Percentiles rank a stretch among this genome's conserved stretches.
These are phyloP conservation scores for Irineochytrium annulatum DNA, from an alignment of 192 early-diverging fungal genomes.

Conservation along the genomic window DNA sequence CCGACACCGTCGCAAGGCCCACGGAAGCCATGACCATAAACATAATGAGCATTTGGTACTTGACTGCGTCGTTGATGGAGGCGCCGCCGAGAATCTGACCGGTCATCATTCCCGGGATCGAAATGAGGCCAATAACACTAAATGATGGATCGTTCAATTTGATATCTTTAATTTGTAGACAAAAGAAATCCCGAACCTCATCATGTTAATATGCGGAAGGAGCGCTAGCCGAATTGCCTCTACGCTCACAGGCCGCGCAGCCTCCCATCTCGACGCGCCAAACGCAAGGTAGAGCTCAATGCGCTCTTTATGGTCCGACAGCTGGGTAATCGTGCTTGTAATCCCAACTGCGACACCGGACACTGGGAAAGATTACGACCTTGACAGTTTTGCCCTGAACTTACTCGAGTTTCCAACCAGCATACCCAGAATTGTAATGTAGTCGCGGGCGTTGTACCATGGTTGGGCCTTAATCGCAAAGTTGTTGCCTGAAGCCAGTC, in stretches of 20 bases:
- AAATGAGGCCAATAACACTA: conserved; percentile 77
- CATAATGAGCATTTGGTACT: conserved; percentile 81
- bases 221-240: conserved; percentile 72
- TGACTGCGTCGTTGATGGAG: conserved; percentile 69
- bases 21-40: conserved; percentile 80
- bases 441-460: conserved; percentile 67
- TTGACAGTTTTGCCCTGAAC: no score
- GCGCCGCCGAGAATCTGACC: conserved; percentile 85
- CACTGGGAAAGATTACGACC: conserved; percentile 2
- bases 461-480: conserved; percentile 68
- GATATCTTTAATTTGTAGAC: not conserved
- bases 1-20: conserved; percentile 42
- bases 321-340: conserved; percentile 17
- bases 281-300: conserved; percentile 62
- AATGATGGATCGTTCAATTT: conserved; percentile 4
- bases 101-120: conserved; percentile 82
- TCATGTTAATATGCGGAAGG: conserved; percentile 73
- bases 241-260: conserved; percentile 63
- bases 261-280: conserved; percentile 82
- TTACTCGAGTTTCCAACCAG: conserved; percentile 65
- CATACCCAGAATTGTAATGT: conserved; percentile 90
- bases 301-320: conserved; percentile 25
- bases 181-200: conserved; percentile 31
- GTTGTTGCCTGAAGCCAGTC: conserved; percentile 40
- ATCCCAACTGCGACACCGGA: conserved; percentile 26